phyloP scores from a whole-genome alignment of 176 grass and related monocot genomes.

The Hsuehochloa calcarea region DNA sequence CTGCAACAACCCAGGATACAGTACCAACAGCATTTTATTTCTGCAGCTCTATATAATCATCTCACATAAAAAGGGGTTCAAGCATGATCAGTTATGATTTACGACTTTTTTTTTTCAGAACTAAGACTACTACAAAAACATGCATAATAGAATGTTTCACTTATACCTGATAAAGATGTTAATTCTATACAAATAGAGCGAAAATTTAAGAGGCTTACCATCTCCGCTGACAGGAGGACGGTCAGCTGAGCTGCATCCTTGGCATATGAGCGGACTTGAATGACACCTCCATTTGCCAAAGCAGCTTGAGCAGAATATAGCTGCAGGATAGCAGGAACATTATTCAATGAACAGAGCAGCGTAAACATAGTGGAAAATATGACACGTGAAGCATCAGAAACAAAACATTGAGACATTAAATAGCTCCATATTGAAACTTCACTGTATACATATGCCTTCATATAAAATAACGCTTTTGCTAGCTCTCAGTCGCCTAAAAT shows the following conservation, averaged over 20 bases:
- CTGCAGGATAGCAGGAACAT: conserved; percentile 53
- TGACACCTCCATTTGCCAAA: conserved; percentile 49
- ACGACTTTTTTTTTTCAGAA: not conserved
- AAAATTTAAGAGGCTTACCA: conserved; percentile 48
- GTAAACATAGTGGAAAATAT: not conserved
- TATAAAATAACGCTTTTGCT: too few relatives aligned
- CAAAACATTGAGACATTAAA: not conserved
- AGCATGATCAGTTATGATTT: not conserved
- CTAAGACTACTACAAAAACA: not conserved
- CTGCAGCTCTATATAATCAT: not conserved
- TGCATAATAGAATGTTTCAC: not conserved
- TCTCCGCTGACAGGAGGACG: conserved; percentile 66
- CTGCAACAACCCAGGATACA: not conserved
- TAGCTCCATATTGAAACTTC: not conserved
- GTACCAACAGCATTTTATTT: not conserved
- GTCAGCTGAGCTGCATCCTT: conserved; percentile 55
- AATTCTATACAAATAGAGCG: not conserved
- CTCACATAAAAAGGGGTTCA: not conserved
- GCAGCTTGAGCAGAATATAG: conserved; percentile 70
- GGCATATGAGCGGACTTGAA: conserved; percentile 57
- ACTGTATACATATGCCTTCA: not conserved
- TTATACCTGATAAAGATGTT: not conserved
- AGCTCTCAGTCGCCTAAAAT: too few relatives aligned
- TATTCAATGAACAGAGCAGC: not conserved
- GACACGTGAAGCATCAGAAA: not conserved